Percentiles rank a stretch among this genome's conserved stretches.
These are phyloP conservation scores for Suillus fuscotomentosus DNA, from an alignment of 768 basidiomycete species.

Conservation along the genomic window DNA sequence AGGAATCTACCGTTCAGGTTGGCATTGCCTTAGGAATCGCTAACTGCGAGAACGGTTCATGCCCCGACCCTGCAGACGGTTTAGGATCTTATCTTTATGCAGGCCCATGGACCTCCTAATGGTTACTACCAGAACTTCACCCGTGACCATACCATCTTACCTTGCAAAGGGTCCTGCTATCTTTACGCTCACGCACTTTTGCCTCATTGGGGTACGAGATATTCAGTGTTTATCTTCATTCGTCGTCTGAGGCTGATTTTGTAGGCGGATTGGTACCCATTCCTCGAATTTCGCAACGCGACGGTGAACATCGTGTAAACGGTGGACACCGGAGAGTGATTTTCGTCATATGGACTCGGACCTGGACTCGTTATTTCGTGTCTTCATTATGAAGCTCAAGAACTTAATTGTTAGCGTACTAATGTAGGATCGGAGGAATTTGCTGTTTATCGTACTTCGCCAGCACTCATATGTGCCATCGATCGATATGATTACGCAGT, in stretches of 20 bases:
- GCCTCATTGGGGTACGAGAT: slow-evolving; percentile 23
- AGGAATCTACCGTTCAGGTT: slow-evolving; percentile 26
- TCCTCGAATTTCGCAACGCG: slow-evolving; percentile 28
- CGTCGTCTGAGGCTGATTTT: not conserved
- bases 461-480: not conserved
- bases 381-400: not conserved
- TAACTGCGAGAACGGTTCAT: slow-evolving; percentile 18
- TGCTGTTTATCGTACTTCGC: not conserved
- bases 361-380: not conserved
- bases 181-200: slow-evolving; percentile 29
- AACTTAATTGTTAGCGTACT: not conserved
- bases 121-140: slow-evolving; percentile 30
- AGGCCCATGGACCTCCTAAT: slow-evolving; percentile 13
- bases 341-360: not conserved
- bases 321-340: not conserved
- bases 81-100: slow-evolving; percentile 29
- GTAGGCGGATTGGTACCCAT: slow-evolving; percentile 23
- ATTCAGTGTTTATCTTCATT: not conserved
- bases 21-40: slow-evolving; percentile 28
- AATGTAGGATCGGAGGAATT: not conserved
- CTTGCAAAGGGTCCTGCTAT: slow-evolving; percentile 20
- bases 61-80: slow-evolving; percentile 18
- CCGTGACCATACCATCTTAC: slow-evolving; percentile 14
- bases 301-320: slow-evolving; percentile 19
- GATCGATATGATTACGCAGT: not conserved